Base-by-base conservation (phyloP, 1,284 basidiomycete species). In the Cryptococcus hybrid region DNA sequence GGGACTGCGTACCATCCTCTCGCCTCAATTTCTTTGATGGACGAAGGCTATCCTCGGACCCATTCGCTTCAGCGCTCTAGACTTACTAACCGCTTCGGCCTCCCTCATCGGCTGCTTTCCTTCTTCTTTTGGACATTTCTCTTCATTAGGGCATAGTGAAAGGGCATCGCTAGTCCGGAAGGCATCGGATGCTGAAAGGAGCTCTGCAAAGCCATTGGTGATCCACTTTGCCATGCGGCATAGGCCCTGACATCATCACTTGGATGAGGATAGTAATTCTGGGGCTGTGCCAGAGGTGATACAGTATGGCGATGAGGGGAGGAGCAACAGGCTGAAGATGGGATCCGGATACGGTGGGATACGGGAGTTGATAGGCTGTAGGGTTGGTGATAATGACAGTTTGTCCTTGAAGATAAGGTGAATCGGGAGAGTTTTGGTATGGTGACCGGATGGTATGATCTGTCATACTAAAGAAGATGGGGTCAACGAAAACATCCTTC, bases 41-140 rank as follows among this genome's bases (percentile, higher is more conserved):
- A 9, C 37, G 11, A 35, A 38, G 24, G 12, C 36, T 58, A 53
- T 53, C 61, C 48, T 43, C 47, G 30, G 35, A 52, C 46, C 49
- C 61, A 45, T 34, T 43, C 64, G 46, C 44, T 66, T 67, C 1
- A 66, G 68, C 12, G 68, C 67, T 51, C 65, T 62, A 9, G 63
- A n/a, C 15, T 54, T 51, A 46, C 60, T 61, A 12, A 54, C 59
- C 1, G 48, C 35, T 5, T 55, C 54, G 11, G 51, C 54, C 3
- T 64, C 55, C 39, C 54, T 59, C 9, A 37, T 47, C 12, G 42
- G 15, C 36, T 58, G 51, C 49, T 51, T 49, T 51, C n/a, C 24
- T 56, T 54, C 42, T 61, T 63, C 35, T 40, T n/a, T 63, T 63
- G 5, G 30, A 35, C 47, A 36, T n/a, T 30, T 9, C 24, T 24